Conservation (phyloP, 75 land plant species). For the Ceratopteris richardii region DNA sequence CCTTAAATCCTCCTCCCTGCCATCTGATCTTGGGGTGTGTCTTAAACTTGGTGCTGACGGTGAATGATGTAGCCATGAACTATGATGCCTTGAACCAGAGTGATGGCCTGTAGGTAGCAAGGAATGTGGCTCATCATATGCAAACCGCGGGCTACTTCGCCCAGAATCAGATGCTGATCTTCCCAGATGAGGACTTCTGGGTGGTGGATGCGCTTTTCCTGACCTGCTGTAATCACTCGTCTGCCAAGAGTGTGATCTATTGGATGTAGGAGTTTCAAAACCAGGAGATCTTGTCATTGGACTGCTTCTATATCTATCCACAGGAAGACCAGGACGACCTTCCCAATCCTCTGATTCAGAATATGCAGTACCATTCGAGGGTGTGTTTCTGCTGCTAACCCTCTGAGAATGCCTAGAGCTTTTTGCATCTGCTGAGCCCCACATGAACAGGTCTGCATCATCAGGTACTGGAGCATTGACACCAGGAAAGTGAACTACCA, state of each 20-base stretch:
- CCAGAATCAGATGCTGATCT: constrained; percentile 5
- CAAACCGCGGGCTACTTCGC: not conserved
- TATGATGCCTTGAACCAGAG: not conserved
- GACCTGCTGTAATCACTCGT: not conserved
- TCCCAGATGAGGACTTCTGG: constrained; percentile 4
- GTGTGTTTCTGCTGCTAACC: not conserved
- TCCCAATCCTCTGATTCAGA: not conserved
- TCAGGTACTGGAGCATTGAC: constrained; percentile 84
- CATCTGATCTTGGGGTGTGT: not conserved
- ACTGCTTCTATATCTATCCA: not conserved
- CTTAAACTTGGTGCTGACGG: constrained; percentile 6
- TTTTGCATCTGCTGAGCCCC: constrained; percentile 31
- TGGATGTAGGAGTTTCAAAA: constrained; percentile 1
- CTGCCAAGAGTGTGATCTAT: constrained; percentile 5
- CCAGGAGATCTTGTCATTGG: constrained; percentile 5
- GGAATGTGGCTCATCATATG: not conserved
- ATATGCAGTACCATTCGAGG: not conserved
- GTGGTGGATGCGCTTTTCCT: no score
- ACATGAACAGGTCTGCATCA: constrained; percentile 54
- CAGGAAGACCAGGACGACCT: not conserved
- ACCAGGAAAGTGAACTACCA: constrained; percentile 83
- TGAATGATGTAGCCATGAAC: not conserved
- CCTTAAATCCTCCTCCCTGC: no score
- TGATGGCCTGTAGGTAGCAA: constrained; percentile 1
- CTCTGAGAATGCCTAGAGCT: not conserved